Base-by-base conservation (phyloP, 441 rosid species). In the Erodium texanum region DNA sequence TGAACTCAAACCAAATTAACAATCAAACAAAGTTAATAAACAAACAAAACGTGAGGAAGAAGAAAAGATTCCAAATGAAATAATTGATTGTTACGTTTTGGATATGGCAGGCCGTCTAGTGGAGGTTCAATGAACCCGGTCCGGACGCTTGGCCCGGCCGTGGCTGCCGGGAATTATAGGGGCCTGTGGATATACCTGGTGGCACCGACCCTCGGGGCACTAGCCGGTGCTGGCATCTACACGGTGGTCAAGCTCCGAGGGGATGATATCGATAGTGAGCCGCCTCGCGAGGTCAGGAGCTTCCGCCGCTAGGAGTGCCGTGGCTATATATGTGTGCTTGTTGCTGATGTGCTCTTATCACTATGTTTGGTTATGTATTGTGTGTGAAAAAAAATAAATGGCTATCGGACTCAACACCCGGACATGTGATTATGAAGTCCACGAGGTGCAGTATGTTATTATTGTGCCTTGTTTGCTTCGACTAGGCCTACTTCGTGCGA, bases 71-170 rank as follows among this genome's bases (percentile, higher is more conserved):
- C 12, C 14, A 29, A 29, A 29, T 29, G 5, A 29, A n/a, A n/a
- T n/a, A n/a, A n/a, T n/a, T n/a, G n/a, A n/a, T n/a, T 29, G 34
- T 29, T 29, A 29, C 34, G 6, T 29, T 29, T 29, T 29, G 34
- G 34, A 1, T 2, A 0, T 38, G 45, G 45, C 78, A 93, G 99
- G 75, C 89, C 92, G 29, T 81, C 96, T 24, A 93, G 80, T 66
- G 99, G 97, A 41, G 99, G 77, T 68, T 91, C 99, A 54, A 93
- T 93, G 99, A 93, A 93, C 61, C 99, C 99, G 0, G 99, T 91
- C 72, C 77, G 99, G 70, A 89, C 95, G 7, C 71, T 93, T 19
- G 99, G 99, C 32, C 99, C 99, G 0, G 99, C 99, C 0, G 84
- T 93, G 50, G 99, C 99, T 6, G 84, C 97, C 59, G 99, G 96